Evolutionary conservation across 2,329 filamentous ascomycete genomes (phyloP), one percentile per base, ranked within the genome.

Genomic region (Paracoccidioides brasiliensis): DNA sequence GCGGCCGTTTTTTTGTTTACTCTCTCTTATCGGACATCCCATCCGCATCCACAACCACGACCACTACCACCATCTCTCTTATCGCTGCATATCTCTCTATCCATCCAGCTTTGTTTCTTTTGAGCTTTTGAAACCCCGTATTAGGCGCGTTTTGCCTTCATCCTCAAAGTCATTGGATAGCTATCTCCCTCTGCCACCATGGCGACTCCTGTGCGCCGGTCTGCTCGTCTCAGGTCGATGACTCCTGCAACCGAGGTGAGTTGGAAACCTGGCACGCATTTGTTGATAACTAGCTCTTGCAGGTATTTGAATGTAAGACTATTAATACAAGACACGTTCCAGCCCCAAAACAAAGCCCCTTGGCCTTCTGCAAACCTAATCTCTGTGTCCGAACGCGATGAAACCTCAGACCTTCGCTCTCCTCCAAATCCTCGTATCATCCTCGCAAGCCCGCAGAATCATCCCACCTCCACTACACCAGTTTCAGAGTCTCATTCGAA

Each of bases 351-450:
- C 12, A 62, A 62, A 55, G n/a, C 63, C 33, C 52, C 63, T 40
- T 58, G 63, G 32, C 48, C 62, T 54, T 58, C 58, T 41, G 40
- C 59, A 14, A 72, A 68, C 58, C 72, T 80, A 37, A 60, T 69
- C 15, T 67, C 73, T n/a, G 68, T 79, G 22, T 61, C 70, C 52
- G 76, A 80, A 67, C 67, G 70, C 61, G 74, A 76, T 52, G 73
- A 75, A 56, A 70, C 70, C 58, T 67, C 69, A 10, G 65, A 63
- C 48, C 59, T 68, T 40, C 67, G 68, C 45, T 67, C 65, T 10
- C 60, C 62, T 42, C 54, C 56, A 62, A 59, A 59, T 56, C 51
- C 41, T 33, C 54, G 55, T 38, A 60, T 56, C 50, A 32, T 57
- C 53, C 57, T 60, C 54, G 28, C 58, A 57, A 60, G 61, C 33